A percentile compares a stretch with the other conserved stretches of the same genome.
Evolutionary conservation across 495 filamentous ascomycete species (phyloP).

Genomic region (Penicillium desertorum): DNA sequence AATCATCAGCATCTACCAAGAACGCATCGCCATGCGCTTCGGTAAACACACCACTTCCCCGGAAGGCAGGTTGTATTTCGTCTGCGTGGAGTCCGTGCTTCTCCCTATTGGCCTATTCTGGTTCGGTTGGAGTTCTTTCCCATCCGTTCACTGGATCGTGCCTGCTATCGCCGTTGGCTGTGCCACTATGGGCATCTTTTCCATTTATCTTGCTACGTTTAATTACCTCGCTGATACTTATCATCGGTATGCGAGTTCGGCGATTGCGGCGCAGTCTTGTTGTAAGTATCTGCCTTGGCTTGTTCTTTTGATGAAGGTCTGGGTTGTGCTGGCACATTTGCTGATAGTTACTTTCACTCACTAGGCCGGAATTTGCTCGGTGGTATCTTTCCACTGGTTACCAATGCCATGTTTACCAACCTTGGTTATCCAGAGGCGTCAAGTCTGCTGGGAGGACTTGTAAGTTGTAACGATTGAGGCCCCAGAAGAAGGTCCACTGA

Average conservation of each 20-base stretch:
- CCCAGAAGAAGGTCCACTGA: slow-evolving; percentile 10
- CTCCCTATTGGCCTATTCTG: slow-evolving; percentile 79
- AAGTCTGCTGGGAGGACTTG: slow-evolving; percentile 73
- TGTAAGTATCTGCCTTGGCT: slow-evolving; percentile 36
- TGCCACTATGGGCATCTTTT: slow-evolving; percentile 85
- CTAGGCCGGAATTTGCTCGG: slow-evolving; percentile 75
- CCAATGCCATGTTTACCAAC: slow-evolving; percentile 65
- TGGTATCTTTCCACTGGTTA: slow-evolving; percentile 79
- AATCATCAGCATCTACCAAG: slow-evolving; percentile 73
- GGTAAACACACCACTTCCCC: slow-evolving; percentile 55
- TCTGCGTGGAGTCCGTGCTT: slow-evolving; percentile 67
- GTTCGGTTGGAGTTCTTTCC: slow-evolving; percentile 72
- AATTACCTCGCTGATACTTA: slow-evolving; percentile 96
- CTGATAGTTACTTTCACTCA: slow-evolving; percentile 7
- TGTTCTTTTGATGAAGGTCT: background rate
- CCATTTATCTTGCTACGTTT: slow-evolving; percentile 86
- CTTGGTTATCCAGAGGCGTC: slow-evolving; percentile 72
- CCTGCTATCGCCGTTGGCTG: slow-evolving; percentile 69
- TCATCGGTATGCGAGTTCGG: slow-evolving; percentile 78
- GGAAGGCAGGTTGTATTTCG: slow-evolving; percentile 80
- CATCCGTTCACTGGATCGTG: slow-evolving; percentile 72
- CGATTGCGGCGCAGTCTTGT: slow-evolving; percentile 84
- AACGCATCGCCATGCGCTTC: slow-evolving; percentile 46
- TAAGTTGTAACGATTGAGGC: slow-evolving; percentile 25
- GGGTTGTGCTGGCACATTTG: background rate